phyloP scores from a whole-genome alignment of 176 grass and related monocot genomes.

The Carex myosuroides region DNA sequence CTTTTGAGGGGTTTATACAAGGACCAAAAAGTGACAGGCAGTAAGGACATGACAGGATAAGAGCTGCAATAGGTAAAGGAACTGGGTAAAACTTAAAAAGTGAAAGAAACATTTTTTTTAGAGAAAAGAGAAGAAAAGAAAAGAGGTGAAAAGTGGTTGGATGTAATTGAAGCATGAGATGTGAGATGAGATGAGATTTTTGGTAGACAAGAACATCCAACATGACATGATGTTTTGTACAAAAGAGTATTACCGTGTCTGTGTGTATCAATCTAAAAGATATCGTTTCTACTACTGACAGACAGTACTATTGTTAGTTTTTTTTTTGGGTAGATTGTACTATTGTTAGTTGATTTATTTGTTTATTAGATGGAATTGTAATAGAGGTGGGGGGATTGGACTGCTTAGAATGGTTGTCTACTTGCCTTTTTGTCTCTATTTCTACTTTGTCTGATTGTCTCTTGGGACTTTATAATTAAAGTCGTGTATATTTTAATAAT shows the following conservation, averaged over 20 bases:
- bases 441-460: conserved; percentile 17
- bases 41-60: conserved; percentile 14
- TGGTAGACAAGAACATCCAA: conserved; percentile 32
- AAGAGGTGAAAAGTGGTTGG: neutral
- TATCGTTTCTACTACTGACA: neutral
- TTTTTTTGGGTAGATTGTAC: neutral
- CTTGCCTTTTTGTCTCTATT: conserved; percentile 4
- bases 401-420: neutral
- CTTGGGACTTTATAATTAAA: conserved; percentile 4
- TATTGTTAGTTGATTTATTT: neutral
- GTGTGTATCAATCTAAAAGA: neutral
- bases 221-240: conserved; percentile 35
- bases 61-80: neutral
- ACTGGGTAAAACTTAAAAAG: neutral
- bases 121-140: neutral
- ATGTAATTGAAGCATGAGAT: conserved; percentile 20
- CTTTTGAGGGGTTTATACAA: conserved; percentile 25
- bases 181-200: conserved; percentile 10
- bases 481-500: neutral
- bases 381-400: neutral
- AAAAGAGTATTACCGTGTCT: neutral
- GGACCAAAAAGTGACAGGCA: conserved; percentile 26
- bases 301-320: neutral
- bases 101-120: neutral
- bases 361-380: neutral